Conservation (phyloP, 139 green algal genomes). For the Prasinococcaceae sp. region DNA sequence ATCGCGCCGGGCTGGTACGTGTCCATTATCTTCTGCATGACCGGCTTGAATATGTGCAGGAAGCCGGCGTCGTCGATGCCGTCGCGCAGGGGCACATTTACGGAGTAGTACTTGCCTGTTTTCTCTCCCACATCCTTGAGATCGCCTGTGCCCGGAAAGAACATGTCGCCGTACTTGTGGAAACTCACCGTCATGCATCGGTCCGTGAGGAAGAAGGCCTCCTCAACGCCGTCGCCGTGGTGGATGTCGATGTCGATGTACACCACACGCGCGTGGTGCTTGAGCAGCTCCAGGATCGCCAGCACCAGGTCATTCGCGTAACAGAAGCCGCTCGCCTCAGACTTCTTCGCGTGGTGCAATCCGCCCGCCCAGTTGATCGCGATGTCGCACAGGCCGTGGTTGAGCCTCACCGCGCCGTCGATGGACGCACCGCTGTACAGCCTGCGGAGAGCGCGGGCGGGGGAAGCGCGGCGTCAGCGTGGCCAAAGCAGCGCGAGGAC, state of each 20-base stretch:
- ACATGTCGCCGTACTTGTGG: slow-evolving; percentile 78
- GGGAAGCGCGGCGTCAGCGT: too few relatives aligned
- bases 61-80: slow-evolving; percentile 61
- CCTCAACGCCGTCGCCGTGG: slow-evolving; percentile 93
- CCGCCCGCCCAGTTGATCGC: slow-evolving; percentile 96
- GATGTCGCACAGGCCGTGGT: slow-evolving; percentile 70
- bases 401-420: slow-evolving; percentile 33
- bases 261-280: slow-evolving; percentile 62
- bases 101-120: slow-evolving; percentile 44
- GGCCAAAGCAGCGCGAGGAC: too few relatives aligned
- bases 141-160: slow-evolving; percentile 69
- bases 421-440: too few relatives aligned
- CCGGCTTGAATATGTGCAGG: slow-evolving; percentile 63
- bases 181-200: slow-evolving; percentile 77
- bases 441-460: too few relatives aligned
- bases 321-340: slow-evolving; percentile 79
- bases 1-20: slow-evolving; percentile 54
- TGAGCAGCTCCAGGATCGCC: slow-evolving; percentile 92
- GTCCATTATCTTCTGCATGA: slow-evolving; percentile 56
- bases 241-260: slow-evolving; percentile 78
- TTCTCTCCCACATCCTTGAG: slow-evolving; percentile 30
- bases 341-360: slow-evolving; percentile 95
- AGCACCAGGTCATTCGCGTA: slow-evolving; percentile 97
- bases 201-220: slow-evolving; percentile 77
- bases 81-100: slow-evolving; percentile 69